These are phyloP conservation scores for Coemansia biformis DNA, from an alignment of 192 early-diverging fungal genomes.

Conservation along the genomic window DNA sequence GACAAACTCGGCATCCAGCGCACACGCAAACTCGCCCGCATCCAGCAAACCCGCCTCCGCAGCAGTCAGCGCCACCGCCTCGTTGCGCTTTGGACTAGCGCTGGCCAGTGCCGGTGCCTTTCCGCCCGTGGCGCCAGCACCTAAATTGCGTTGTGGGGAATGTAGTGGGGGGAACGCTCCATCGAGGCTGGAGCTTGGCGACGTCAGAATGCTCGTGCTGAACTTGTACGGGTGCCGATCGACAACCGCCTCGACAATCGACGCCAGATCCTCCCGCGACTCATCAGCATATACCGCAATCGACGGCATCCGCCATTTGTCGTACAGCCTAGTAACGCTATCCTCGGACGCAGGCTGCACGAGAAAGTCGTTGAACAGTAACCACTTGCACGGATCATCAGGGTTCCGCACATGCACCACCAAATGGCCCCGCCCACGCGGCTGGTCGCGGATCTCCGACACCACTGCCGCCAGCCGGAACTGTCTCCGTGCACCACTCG, in stretches of 20 bases:
- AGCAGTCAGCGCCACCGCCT: slow-evolving; percentile 26
- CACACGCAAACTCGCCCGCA: slow-evolving; percentile 28
- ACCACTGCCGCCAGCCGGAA: slow-evolving; percentile 36
- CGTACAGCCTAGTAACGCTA: slow-evolving; percentile 12
- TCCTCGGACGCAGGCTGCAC: slow-evolving; percentile 62
- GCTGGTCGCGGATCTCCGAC: slow-evolving; percentile 39
- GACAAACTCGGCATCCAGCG: slow-evolving; percentile 97
- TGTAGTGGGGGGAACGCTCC: neutral
- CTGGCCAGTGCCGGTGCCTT: neutral
- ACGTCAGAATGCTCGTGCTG: slow-evolving; percentile 36
- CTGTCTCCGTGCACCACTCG: no score
- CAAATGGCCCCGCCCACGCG: slow-evolving; percentile 35
- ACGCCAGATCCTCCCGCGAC: slow-evolving; percentile 1
- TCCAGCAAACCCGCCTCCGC: slow-evolving; percentile 32
- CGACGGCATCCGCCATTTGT: slow-evolving; percentile 40
- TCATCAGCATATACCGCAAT: slow-evolving; percentile 29
- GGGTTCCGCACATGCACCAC: slow-evolving; percentile 39
- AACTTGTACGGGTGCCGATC: slow-evolving; percentile 22
- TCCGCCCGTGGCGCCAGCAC: no score
- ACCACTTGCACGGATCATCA: slow-evolving; percentile 54
- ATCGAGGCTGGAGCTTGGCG: slow-evolving; percentile 28
- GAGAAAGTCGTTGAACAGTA: slow-evolving; percentile 93
- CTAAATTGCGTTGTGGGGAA: neutral
- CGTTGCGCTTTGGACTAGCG: slow-evolving; percentile 30
- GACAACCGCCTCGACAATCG: neutral